These are phyloP conservation scores for Jaltomata sinuosa DNA, from an alignment of 257 asterid genomes.

Conservation along the genomic window DNA sequence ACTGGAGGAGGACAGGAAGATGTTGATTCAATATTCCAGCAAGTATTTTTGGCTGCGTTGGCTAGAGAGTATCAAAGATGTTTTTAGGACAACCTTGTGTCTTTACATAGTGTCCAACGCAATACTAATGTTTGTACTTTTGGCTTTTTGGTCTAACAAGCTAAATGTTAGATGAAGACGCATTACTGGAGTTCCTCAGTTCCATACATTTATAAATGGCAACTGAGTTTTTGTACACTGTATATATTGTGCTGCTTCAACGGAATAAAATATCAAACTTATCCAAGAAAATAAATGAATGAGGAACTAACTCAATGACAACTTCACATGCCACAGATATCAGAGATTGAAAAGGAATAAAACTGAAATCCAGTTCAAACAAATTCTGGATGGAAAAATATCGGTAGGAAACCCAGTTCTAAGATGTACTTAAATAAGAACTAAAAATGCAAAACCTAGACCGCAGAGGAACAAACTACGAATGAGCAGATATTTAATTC, in stretches of 20 bases:
- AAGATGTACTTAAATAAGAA: background rate
- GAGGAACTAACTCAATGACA: background rate
- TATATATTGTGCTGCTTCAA: background rate
- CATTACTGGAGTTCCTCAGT: background rate
- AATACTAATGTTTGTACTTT: background rate
- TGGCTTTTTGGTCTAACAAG: background rate
- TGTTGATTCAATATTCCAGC: background rate
- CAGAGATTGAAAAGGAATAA: background rate
- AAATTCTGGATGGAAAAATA: background rate
- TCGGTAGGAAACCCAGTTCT: background rate
- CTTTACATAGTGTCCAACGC: background rate
- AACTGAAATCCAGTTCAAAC: background rate
- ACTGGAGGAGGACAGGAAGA: background rate
- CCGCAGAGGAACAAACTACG: background rate
- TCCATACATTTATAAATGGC: background rate
- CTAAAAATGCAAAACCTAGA: background rate
- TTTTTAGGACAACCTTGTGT: background rate
- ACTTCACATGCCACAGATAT: background rate
- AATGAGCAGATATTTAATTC: background rate
- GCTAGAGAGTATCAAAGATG: background rate
- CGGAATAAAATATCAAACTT: background rate
- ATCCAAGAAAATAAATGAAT: background rate
- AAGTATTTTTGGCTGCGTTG: background rate
- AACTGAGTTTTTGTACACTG: background rate
- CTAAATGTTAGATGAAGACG: background rate